A percentile compares a stretch with the other conserved stretches of the same genome.
Conservation (phyloP, 208 protist genomes). For the Leishmania major region DNA sequence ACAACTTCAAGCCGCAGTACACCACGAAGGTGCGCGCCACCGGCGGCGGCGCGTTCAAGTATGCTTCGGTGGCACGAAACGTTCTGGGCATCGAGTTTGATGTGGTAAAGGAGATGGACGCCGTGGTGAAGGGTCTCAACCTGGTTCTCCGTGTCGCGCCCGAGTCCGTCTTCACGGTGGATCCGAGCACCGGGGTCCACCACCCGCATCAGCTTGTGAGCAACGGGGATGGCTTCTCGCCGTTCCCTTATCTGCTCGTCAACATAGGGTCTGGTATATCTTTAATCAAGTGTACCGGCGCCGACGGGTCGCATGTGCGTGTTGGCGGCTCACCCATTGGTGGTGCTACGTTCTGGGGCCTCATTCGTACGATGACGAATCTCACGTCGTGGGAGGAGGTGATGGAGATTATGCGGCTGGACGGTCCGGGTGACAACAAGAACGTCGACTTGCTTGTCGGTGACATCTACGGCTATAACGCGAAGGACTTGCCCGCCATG, state of each 20-base stretch:
- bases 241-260: slow-evolving; percentile 96
- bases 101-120: slow-evolving; percentile 91
- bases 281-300: slow-evolving; percentile 93
- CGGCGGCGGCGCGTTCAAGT: slow-evolving; percentile 92
- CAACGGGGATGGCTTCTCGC: slow-evolving; percentile 42
- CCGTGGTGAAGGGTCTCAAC: slow-evolving; percentile 89
- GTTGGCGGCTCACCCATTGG: slow-evolving; percentile 96
- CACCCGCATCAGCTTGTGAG: slow-evolving; percentile 67
- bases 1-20: slow-evolving; percentile 51
- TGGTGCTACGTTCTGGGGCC: slow-evolving; percentile 97
- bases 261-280: slow-evolving; percentile 98
- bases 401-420: slow-evolving; percentile 92
- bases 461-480: slow-evolving; percentile 98
- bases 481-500: slow-evolving; percentile 87
- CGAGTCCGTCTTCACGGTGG: slow-evolving; percentile 86
- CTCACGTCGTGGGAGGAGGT: slow-evolving; percentile 95
- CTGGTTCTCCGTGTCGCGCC: slow-evolving; percentile 72
- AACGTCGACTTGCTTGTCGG: slow-evolving; percentile 97
- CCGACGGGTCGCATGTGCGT: slow-evolving; percentile 89
- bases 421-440: slow-evolving; percentile 92
- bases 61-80: slow-evolving; percentile 51
- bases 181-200: slow-evolving; percentile 58
- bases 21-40: slow-evolving; percentile 71
- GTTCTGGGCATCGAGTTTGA: slow-evolving; percentile 66
- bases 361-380: slow-evolving; percentile 94